Percentiles rank a stretch among this genome's conserved stretches.
Conservation (phyloP, 352 stramenopile genomes). For the Heterotrichella gracilis region DNA sequence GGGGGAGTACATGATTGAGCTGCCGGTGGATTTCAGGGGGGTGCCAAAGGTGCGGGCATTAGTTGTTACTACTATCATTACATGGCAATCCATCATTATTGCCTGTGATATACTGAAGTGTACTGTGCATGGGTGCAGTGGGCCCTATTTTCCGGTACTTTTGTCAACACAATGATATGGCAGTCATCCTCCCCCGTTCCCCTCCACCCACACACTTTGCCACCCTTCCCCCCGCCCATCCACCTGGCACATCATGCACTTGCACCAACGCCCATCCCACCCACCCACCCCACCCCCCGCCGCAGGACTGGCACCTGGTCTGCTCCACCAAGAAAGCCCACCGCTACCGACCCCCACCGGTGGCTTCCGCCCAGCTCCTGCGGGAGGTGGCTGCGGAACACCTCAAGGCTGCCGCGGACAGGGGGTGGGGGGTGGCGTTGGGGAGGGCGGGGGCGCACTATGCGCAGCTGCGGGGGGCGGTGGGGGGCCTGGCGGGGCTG, state of each 20-base stretch:
- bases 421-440: constrained; percentile 26
- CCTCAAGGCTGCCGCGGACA: constrained; percentile 14
- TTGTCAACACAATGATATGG: no score
- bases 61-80: no score
- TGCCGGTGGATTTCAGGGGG: constrained; percentile 22
- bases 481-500: constrained; percentile 27
- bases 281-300: background rate
- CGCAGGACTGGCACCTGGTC: constrained; percentile 17
- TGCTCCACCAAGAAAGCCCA: constrained; percentile 21
- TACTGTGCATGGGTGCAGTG: no score
- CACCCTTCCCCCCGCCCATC: no score
- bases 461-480: constrained; percentile 21
- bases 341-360: constrained; percentile 20
- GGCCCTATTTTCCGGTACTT: no score
- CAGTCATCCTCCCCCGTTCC: no score
- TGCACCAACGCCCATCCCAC: no score
- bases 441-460: constrained; percentile 24
- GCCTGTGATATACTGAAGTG: no score
- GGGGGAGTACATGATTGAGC: constrained; percentile 19
- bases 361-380: constrained; percentile 18
- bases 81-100: no score
- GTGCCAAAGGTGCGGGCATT: no score
- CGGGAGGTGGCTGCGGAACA: constrained; percentile 18
- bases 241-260: no score
- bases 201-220: no score